Conservation (phyloP, 2,329 filamentous ascomycete species). For the Pseudogymnoascus sp. region DNA sequence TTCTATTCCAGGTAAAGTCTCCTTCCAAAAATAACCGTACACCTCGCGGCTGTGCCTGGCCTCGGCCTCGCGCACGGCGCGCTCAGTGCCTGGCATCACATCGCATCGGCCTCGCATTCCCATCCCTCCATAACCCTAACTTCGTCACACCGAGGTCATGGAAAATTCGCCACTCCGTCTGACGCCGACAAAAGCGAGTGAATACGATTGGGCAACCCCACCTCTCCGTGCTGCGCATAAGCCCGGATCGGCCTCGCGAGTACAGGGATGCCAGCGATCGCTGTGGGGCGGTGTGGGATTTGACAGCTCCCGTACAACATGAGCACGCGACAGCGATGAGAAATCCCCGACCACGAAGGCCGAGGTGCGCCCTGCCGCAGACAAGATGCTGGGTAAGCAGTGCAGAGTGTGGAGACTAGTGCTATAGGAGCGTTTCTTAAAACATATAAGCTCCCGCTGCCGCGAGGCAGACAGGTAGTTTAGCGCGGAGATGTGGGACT, state of each 20-base stretch:
- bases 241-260: background rate
- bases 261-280: background rate
- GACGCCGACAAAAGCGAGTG: no score
- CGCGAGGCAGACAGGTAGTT: background rate
- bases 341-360: background rate
- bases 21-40: background rate
- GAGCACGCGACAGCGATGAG: background rate
- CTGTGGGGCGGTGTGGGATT: background rate
- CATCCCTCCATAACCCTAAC: background rate
- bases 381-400: background rate
- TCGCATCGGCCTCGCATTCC: background rate
- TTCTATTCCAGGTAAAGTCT: no score
- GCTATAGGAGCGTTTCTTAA: background rate
- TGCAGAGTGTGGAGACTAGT: background rate
- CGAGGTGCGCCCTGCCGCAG: background rate
- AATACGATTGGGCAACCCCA: no score
- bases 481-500: background rate
- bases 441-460: background rate
- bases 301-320: background rate
- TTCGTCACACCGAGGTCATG: no score
- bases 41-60: background rate
- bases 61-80: background rate
- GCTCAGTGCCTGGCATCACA: background rate
- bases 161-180: background rate
- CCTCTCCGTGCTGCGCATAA: background rate